A percentile compares a stretch with the other conserved stretches of the same genome.
These are phyloP conservation scores for Cryphonectria naterciae DNA, from an alignment of 2,329 filamentous ascomycete species.

Conservation along the genomic window DNA sequence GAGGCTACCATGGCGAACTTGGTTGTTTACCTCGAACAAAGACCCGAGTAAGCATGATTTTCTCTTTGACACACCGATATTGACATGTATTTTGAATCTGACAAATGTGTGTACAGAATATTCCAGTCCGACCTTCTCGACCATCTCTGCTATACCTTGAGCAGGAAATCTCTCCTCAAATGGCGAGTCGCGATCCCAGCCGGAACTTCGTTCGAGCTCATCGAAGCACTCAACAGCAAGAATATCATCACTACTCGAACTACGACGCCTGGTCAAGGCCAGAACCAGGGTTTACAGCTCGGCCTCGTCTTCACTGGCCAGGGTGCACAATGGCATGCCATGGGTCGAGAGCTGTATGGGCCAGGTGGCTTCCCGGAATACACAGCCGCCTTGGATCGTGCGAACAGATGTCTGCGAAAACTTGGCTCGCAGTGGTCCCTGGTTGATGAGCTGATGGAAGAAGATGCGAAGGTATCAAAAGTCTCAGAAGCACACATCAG, in stretches of 20 bases:
- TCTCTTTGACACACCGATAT: not conserved
- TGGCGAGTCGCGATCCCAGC: slow-evolving; percentile 48
- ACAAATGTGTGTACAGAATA: slow-evolving; percentile 32
- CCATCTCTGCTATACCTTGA: slow-evolving; percentile 53
- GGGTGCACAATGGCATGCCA: slow-evolving; percentile 40
- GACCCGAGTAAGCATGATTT: slow-evolving; percentile 37
- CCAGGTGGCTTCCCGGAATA: slow-evolving; percentile 39
- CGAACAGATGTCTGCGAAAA: slow-evolving; percentile 37
- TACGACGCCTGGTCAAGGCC: slow-evolving; percentile 2
- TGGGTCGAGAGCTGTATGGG: slow-evolving; percentile 37
- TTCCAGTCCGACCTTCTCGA: slow-evolving; percentile 49
- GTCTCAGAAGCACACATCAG: slow-evolving; percentile 37
- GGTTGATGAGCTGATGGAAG: slow-evolving; percentile 35
- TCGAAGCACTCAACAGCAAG: slow-evolving; percentile 46
- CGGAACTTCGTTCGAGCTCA: slow-evolving; percentile 49
- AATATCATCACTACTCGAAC: slow-evolving; percentile 30
- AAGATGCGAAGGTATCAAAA: slow-evolving; percentile 27
- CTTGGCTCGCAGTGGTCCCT: slow-evolving; percentile 37
- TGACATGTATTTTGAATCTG: not conserved
- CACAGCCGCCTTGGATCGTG: slow-evolving; percentile 40
- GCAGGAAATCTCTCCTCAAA: slow-evolving; percentile 29
- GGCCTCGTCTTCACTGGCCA: slow-evolving; percentile 41
- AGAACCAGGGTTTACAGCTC: slow-evolving; percentile 13
- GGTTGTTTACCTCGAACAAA: slow-evolving; percentile 47
- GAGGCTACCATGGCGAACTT: slow-evolving; percentile 44